phyloP scores from a whole-genome alignment of 345 rosid genomes.

The Melastoma malabathricum region DNA sequence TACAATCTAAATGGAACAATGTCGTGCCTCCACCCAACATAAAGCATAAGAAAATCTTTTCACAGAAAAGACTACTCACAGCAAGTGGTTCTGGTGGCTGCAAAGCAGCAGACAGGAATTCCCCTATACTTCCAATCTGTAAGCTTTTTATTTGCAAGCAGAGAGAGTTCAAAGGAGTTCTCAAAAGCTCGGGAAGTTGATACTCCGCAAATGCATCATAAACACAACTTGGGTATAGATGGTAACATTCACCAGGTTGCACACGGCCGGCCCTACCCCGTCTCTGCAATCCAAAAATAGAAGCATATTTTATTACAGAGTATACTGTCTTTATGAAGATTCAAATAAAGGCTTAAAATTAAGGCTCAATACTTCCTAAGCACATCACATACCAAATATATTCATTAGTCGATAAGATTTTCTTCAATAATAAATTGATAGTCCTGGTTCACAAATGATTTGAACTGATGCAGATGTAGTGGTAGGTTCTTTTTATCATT shows the following conservation, averaged over 20 bases:
- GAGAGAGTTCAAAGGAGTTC: slow-evolving; percentile 97
- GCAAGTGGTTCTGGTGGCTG: slow-evolving; percentile 88
- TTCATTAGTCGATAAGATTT: too few species aligned
- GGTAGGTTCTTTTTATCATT: too few species aligned
- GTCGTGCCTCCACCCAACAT: too few species aligned
- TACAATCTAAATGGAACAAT: too few species aligned
- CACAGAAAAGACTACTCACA: slow-evolving; percentile 35
- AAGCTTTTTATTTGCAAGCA: slow-evolving; percentile 98
- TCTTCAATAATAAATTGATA: too few species aligned
- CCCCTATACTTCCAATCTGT: slow-evolving; percentile 80
- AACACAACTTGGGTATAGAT: slow-evolving; percentile 77
- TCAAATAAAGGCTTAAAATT: background rate
- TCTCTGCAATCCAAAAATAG: slow-evolving; percentile 37
- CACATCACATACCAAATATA: too few species aligned
- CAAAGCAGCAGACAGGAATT: slow-evolving; percentile 86
- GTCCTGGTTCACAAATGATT: too few species aligned
- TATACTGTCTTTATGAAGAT: background rate
- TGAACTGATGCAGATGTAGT: too few species aligned
- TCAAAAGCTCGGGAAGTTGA: slow-evolving; percentile 96
- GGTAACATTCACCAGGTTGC: slow-evolving; percentile 91
- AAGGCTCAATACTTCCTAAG: too few species aligned
- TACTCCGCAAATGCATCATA: slow-evolving; percentile 93
- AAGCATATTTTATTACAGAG: background rate
- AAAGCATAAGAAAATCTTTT: too few species aligned
- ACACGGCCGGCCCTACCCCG: slow-evolving; percentile 98